Evolutionary conservation across 2,329 filamentous ascomycete genomes (phyloP), one percentile per base, ranked within the genome.

Genomic region (Purpureocillium takamizusanense): DNA sequence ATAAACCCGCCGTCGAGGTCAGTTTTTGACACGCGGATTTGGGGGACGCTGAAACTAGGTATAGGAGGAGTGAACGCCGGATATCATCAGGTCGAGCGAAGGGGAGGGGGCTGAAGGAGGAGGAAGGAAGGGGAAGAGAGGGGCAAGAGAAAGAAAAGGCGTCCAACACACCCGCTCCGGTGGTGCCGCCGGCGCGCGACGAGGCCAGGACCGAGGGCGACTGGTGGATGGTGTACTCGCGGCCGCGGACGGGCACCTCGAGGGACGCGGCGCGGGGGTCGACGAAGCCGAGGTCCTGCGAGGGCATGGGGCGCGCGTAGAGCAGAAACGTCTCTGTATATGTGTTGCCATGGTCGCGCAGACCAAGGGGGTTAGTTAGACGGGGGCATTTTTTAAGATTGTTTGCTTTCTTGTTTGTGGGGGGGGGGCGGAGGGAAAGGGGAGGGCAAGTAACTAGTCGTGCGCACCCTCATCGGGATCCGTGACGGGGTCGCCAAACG

Each of bases 261-360:
- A 95, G 59, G 2, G 66, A 61, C 2, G 72, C 57, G 9, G 84
- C 78, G 46, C 74, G 78, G 13, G 83, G 67, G 57, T 95, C 82
- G 46, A 97, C 65, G 61, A 95, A 92, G 53, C 90, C 92, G 9
- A 97, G 78, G 50, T 88, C 81, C 39, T 79, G 76, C 11, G 83
- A 83, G 0, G 83, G 79, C 18, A 86, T 76, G 14, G 77, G 65
- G 55, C 83, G 79, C 32, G 86, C 82, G 67, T 94, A 95, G 39
- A 95, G 72, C 29, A 89, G 64, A 54, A 94, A 95, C 4, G 86
- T 86, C 65, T 97, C 90, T 95, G 56, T 4, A n/a, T n/a, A n/a
- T 44, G 36, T 37, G 3, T n/a, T n/a, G n/a, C n/a, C n/a, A n/a
- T n/a, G n/a, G n/a, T n/a, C n/a, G n/a, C n/a, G n/a, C n/a, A n/a